Percentiles rank a stretch among this genome's conserved stretches.
Conservation (phyloP, 352 stramenopile species). For the Phytopythium mirpurense region DNA sequence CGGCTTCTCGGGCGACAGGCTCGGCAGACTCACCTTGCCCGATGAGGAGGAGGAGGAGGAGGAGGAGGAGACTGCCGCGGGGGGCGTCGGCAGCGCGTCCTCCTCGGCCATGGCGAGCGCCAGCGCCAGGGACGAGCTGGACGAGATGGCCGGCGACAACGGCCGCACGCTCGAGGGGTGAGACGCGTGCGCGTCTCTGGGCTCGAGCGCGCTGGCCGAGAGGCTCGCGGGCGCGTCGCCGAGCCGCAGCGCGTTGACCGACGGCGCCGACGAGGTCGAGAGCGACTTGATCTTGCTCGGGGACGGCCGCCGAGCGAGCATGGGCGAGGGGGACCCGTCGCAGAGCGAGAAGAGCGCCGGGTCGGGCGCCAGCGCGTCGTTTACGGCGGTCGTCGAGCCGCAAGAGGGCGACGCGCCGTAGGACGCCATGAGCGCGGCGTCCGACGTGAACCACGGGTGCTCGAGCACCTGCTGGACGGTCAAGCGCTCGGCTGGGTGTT, state of each 20-base stretch:
- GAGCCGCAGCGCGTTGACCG: slow-evolving; percentile 1
- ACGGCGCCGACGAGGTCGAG: slow-evolving; percentile 3
- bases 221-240: background rate
- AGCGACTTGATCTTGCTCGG: slow-evolving; percentile 15
- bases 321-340: background rate
- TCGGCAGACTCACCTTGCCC: slow-evolving; percentile 42
- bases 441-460: slow-evolving; percentile 39
- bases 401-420: background rate
- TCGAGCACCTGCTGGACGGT: slow-evolving; percentile 41
- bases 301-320: slow-evolving; percentile 5
- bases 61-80: no score
- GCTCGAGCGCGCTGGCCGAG: background rate
- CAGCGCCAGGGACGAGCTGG: slow-evolving; percentile 7
- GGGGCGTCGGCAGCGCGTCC: background rate
- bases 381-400: no score
- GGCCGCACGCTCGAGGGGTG: slow-evolving; percentile 8
- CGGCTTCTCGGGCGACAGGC: slow-evolving; percentile 53
- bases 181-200: background rate
- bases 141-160: slow-evolving; percentile 10
- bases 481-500: slow-evolving; percentile 29
- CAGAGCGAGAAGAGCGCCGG: background rate
- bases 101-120: slow-evolving; percentile 6
- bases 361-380: background rate
- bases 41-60: background rate
- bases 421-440: background rate